Evolutionary conservation across 1,284 basidiomycete genomes (phyloP).

Genomic region (Chiua sp.): DNA sequence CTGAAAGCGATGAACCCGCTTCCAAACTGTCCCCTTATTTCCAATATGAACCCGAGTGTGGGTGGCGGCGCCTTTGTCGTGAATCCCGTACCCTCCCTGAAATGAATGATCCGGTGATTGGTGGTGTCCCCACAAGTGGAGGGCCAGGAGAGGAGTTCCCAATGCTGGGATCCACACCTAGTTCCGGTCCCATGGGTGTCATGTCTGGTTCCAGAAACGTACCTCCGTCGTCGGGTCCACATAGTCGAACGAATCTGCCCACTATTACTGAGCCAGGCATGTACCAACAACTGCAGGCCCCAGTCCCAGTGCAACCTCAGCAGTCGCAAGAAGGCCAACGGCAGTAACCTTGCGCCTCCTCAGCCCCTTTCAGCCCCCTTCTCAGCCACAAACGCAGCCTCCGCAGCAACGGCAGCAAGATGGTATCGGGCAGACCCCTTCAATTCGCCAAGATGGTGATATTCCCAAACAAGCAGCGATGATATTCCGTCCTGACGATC

Average conservation of each 20-base stretch:
- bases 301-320: constrained; percentile 21
- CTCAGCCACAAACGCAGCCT: constrained; percentile 32
- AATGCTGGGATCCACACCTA: constrained; percentile 54
- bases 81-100: constrained; percentile 57
- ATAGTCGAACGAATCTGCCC: constrained; percentile 57
- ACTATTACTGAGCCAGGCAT: constrained; percentile 47
- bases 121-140: not conserved
- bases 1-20: constrained; percentile 97
- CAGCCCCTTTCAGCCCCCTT: constrained; percentile 33
- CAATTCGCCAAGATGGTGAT: constrained; percentile 25
- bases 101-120: constrained; percentile 33
- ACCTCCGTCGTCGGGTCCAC: constrained; percentile 47
- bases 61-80: constrained; percentile 19
- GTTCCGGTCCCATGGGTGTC: constrained; percentile 41
- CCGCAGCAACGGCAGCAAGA: constrained; percentile 36
- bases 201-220: constrained; percentile 56
- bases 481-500: constrained; percentile 86
- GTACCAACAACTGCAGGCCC: constrained; percentile 41
- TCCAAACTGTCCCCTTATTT: constrained; percentile 80
- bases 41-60: constrained; percentile 57
- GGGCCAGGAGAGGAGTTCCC: constrained; percentile 68
- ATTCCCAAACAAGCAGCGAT: constrained; percentile 67
- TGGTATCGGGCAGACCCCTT: constrained; percentile 16
- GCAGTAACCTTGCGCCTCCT: constrained; percentile 19
- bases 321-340: constrained; percentile 31